Base-by-base conservation (phyloP, 2,329 filamentous ascomycete genomes). In the Neofusicoccum parvum region DNA sequence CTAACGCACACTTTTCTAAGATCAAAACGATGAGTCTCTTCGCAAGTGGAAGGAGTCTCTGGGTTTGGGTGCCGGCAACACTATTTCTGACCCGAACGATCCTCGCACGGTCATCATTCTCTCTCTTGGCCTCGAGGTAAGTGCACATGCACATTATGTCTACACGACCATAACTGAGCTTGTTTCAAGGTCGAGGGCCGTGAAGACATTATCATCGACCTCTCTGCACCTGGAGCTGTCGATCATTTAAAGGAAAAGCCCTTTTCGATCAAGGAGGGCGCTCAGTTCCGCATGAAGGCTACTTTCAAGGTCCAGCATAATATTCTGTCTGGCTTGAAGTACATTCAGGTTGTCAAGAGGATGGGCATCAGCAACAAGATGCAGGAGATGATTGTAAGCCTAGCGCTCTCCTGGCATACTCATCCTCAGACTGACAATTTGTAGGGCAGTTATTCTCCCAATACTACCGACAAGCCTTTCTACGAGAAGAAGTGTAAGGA, bases 41-140 rank as follows among this genome's bases (percentile, higher is more conserved):
- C 92, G 96, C 82, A 91, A 94, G 75, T 99, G 96, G 91, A 99
- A 99, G 85, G 88, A 94, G 75, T 98, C 94, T 12, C 90, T 99
- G 68, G 95, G 95, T 72, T 88, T 98, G 67, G 88, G 89, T 69
- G 88, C 84, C 65, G 82, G 88, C 72, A 80, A 78, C 66, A 73
- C 77, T 70, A 79, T 83, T 71, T 80, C 80, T 51, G 80, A 84
- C 75, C 79, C 81, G 66, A 92, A 85, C 76, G 94, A 98, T 76
- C 88, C 91, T 56, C 91, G 94, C 72, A 92, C 92, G 77, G 96
- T 93, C 82, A 94, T 97, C 81, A 97, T 98, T 82, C 87, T 92
- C 73, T 91, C 92, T 65, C 90, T 99, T 65, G 90, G 92, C 67
- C 90, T 99, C 81, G 91, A 97, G 77, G 77, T 68, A 43, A 45